Base-by-base conservation (phyloP, 2,329 filamentous ascomycete species). In the Hymenoscyphus scutula region DNA sequence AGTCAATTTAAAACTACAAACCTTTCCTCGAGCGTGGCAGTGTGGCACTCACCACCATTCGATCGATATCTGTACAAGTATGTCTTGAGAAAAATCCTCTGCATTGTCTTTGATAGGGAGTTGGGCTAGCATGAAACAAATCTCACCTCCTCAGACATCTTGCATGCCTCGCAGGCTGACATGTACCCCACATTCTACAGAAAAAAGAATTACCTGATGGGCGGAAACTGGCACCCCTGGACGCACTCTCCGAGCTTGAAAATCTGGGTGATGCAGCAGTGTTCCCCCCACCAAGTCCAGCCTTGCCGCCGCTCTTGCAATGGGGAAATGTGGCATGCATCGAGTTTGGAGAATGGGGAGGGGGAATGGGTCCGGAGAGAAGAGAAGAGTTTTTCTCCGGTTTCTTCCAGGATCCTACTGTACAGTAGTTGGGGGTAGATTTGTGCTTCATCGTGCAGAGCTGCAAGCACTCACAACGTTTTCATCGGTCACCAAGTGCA, bases 141-240 rank as follows among this genome's bases (percentile, higher is more conserved):
- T 25, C 37, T 51, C 23, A 34, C 51, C 37, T 57, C 4, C 15
- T 17, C 23, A 53, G 23, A 15, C 19, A 45, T 19, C 38, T 10
- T 7, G 17, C 38, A 17, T 25, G 23, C 53, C 34, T 32, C 27
- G 59, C 45, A 30, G 48, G 34, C 58, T 41, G 30, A 32, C 56
- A 55, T 65, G 60, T 66, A 68, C 64, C 64, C 67, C 67, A 68
- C 66, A 69, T 53, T 60, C 25, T 62, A 29, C 53, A 57, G 27
- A 54, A 59, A n/a, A 64, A 60, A 56, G 48, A 57, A 59, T 65
- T 65, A 67, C 62, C 53, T 68, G 34, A 64, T 58, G 58, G 61
- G 51, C 37, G 55, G 32, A 15, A 41, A 37, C 19, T 57, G 34
- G n/a, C 15, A 32, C 27, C 34, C 34, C 34, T 37, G 45, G 17